These are phyloP conservation scores for Erigeron philadelphicus DNA, from an alignment of 140 eudicot genomes.

Conservation along the genomic window DNA sequence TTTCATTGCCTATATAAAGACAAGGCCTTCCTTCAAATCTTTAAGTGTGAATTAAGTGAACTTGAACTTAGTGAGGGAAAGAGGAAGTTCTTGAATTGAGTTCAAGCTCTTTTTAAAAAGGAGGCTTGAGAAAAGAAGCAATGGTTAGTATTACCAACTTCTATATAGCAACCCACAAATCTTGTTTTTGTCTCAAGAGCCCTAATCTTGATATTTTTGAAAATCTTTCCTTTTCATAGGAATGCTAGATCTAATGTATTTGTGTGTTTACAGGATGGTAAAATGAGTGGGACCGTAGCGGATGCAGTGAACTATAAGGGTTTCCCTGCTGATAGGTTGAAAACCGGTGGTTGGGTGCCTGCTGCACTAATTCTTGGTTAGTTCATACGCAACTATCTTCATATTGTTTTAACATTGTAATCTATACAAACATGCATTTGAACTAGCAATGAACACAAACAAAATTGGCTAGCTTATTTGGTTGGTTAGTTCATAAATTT, in stretches of 20 bases:
- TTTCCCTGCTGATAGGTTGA: constrained; percentile 63
- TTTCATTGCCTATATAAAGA: constrained; percentile 54
- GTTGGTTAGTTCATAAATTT: constrained; percentile 7
- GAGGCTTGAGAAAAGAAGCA: constrained; percentile 23
- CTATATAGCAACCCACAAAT: constrained; percentile 6
- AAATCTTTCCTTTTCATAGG: not conserved
- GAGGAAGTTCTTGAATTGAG: constrained; percentile 16
- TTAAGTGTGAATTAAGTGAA: constrained; percentile 31
- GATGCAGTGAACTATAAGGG: constrained; percentile 88
- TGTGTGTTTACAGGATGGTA: constrained; percentile 39
- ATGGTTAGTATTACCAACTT: constrained; percentile 35
- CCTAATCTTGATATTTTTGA: constrained; percentile 8
- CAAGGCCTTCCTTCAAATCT: constrained; percentile 15
- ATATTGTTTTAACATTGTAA: not conserved
- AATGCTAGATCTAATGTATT: constrained; percentile 1
- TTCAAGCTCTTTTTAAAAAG: not conserved
- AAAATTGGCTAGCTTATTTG: constrained; percentile 9
- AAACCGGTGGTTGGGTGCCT: constrained; percentile 92
- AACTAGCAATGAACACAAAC: constrained; percentile 1
- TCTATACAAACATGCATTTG: constrained; percentile 8
- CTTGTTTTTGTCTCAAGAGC: not conserved
- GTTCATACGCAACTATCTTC: constrained; percentile 16
- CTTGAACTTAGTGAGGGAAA: not conserved
- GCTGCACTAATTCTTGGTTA: constrained; percentile 82
- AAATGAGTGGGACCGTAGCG: constrained; percentile 44